These are phyloP conservation scores for Peltaster fructicola DNA, from an alignment of 2,329 filamentous ascomycete genomes.

Conservation along the genomic window DNA sequence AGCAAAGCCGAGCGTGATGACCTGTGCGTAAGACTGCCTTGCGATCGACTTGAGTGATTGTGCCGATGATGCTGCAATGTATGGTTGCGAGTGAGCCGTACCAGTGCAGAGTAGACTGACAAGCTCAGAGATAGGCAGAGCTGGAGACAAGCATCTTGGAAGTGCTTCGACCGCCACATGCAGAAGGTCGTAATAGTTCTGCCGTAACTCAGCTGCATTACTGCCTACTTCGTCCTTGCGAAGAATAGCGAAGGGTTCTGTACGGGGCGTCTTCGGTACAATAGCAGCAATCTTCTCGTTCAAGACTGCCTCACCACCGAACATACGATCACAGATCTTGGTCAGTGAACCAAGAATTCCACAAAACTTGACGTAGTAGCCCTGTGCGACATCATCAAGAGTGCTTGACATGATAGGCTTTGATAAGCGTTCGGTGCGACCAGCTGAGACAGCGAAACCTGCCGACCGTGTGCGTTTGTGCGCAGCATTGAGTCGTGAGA, in stretches of 20 bases:
- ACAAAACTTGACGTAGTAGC: constrained; percentile 82
- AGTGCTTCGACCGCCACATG: constrained; percentile 91
- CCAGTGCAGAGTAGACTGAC: constrained; percentile 93
- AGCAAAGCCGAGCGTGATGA: constrained; percentile 91
- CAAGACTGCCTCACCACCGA: constrained; percentile 84
- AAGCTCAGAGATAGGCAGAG: constrained; percentile 81
- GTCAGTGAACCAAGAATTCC: constrained; percentile 92
- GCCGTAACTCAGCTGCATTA: constrained; percentile 64
- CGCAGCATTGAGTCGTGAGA: constrained; percentile 18
- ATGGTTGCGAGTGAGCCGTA: constrained; percentile 82
- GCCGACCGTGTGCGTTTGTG: constrained; percentile 20
- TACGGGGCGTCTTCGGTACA: constrained; percentile 83
- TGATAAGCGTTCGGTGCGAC: constrained; percentile 48
- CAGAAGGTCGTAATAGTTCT: constrained; percentile 86
- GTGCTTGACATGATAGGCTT: constrained; percentile 40
- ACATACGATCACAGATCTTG: constrained; percentile 89
- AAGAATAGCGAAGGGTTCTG: constrained; percentile 83
- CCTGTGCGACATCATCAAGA: constrained; percentile 59
- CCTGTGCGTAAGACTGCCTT: constrained; percentile 77
- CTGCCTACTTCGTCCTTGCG: constrained; percentile 63
- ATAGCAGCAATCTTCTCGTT: constrained; percentile 86
- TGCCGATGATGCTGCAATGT: constrained; percentile 82
- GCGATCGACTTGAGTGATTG: constrained; percentile 92
- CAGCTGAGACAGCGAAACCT: constrained; percentile 20
- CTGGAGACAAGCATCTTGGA: constrained; percentile 77